Conservation (phyloP, 2,329 filamentous ascomycete species). For the Aspergillus vadensis region DNA sequence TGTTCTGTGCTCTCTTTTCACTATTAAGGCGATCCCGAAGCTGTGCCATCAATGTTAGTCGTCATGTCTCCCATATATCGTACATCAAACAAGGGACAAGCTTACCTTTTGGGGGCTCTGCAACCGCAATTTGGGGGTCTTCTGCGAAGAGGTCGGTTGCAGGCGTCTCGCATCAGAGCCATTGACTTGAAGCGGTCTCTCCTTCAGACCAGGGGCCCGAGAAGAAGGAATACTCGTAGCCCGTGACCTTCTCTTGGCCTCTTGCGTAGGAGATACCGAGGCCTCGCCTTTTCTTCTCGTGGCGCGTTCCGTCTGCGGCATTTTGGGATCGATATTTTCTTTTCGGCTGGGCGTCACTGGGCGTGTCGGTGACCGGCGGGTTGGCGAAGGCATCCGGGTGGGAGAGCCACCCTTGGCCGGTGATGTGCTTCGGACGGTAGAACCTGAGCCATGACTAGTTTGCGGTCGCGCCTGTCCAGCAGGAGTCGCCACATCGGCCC, state of each 20-base stretch:
- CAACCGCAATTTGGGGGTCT: constrained; percentile 68
- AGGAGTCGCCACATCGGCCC: constrained; percentile 32
- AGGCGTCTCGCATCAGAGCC: constrained; percentile 35
- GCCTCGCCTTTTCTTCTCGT: constrained; percentile 36
- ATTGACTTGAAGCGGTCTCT: constrained; percentile 35
- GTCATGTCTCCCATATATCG: too few relatives aligned
- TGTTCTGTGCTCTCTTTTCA: constrained; percentile 73
- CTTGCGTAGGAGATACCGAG: constrained; percentile 39
- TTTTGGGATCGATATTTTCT: constrained; percentile 43
- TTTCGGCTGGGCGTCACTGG: constrained; percentile 41
- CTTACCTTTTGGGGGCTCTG: constrained; percentile 62
- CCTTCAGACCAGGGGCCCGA: constrained; percentile 35
- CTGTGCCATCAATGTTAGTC: constrained; percentile 24
- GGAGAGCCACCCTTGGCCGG: constrained; percentile 36
- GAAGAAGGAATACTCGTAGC: constrained; percentile 56
- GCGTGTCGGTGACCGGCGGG: constrained; percentile 34
- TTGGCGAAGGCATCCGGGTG: constrained; percentile 34
- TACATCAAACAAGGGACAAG: too few relatives aligned
- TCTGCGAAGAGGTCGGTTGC: constrained; percentile 64
- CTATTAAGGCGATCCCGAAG: constrained; percentile 79
- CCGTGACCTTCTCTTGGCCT: constrained; percentile 47
- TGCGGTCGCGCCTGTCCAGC: constrained; percentile 33
- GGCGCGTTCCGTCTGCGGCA: constrained; percentile 35
- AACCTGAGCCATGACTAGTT: constrained; percentile 31
- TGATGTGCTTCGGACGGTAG: constrained; percentile 34